Evolutionary conservation across 2,329 filamentous ascomycete species (phyloP).

Genomic region (Aspergillus ochraceus): DNA sequence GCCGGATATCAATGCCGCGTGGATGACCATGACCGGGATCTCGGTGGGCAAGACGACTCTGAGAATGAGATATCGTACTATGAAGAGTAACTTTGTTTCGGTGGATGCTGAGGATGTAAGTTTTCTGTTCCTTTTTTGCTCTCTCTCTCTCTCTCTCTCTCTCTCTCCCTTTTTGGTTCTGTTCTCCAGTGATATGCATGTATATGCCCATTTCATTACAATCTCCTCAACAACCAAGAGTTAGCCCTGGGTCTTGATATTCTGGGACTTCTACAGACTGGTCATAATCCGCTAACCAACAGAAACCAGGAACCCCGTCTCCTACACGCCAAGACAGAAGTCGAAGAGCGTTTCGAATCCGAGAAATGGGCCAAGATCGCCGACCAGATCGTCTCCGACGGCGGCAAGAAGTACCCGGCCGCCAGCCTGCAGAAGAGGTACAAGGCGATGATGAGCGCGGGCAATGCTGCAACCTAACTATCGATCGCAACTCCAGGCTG

Average conservation of each 20-base stretch:
- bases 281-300: no score
- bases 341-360: conserved; percentile 40
- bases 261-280: no score
- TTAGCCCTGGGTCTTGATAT: neutral
- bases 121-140: conserved; percentile 1
- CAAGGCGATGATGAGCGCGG: conserved; percentile 34
- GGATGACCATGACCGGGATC: conserved; percentile 30
- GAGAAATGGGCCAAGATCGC: conserved; percentile 43
- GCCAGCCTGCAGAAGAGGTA: conserved; percentile 40
- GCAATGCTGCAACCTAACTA: no score
- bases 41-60: conserved; percentile 36
- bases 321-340: conserved; percentile 37
- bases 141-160: no score
- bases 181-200: no score
- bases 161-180: no score
- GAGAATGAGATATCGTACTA: conserved; percentile 38
- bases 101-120: conserved; percentile 38
- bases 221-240: no score
- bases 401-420: conserved; percentile 34
- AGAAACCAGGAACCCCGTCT: conserved; percentile 27
- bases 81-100: conserved; percentile 41
- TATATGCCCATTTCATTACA: no score
- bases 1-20: conserved; percentile 27
- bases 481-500: no score
- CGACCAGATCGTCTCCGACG: conserved; percentile 28